Conservation (phyloP, 2,329 filamentous ascomycete genomes). For the Dothidotthia symphoricarpi region DNA sequence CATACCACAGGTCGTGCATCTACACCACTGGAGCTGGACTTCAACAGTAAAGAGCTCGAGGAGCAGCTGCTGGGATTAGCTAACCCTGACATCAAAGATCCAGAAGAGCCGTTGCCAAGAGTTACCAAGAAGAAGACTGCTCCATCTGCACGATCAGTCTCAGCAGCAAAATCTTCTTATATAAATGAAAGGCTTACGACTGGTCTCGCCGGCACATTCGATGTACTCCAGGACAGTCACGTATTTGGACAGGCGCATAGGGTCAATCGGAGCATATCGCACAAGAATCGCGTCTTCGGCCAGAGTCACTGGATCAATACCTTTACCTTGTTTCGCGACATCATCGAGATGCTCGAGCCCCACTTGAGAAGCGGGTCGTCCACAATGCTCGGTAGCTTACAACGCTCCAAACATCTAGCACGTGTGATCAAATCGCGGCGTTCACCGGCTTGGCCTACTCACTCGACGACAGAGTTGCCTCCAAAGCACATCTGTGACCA, state of each 20-base stretch:
- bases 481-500: constrained; percentile 47
- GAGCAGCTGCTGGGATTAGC: constrained; percentile 26
- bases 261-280: constrained; percentile 48
- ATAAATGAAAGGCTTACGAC: constrained; percentile 3
- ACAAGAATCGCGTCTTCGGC: constrained; percentile 59
- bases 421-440: constrained; percentile 54
- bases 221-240: constrained; percentile 44
- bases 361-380: constrained; percentile 41
- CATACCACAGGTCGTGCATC: neutral
- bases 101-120: neutral
- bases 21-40: neutral
- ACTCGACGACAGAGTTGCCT: constrained; percentile 49
- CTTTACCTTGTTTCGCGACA: constrained; percentile 44
- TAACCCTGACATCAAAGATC: constrained; percentile 17
- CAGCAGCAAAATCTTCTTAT: constrained; percentile 17
- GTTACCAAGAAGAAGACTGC: constrained; percentile 13
- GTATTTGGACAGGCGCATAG: constrained; percentile 31
- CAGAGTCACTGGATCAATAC: constrained; percentile 59
- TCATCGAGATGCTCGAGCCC: constrained; percentile 49
- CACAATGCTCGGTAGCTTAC: constrained; percentile 40
- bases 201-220: constrained; percentile 45
- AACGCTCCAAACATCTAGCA: constrained; percentile 55
- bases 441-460: constrained; percentile 50
- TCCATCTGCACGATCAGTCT: constrained; percentile 5
- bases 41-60: constrained; percentile 41